Base-by-base conservation (phyloP, 2,329 filamentous ascomycete species). In the Ophiostoma montium region DNA sequence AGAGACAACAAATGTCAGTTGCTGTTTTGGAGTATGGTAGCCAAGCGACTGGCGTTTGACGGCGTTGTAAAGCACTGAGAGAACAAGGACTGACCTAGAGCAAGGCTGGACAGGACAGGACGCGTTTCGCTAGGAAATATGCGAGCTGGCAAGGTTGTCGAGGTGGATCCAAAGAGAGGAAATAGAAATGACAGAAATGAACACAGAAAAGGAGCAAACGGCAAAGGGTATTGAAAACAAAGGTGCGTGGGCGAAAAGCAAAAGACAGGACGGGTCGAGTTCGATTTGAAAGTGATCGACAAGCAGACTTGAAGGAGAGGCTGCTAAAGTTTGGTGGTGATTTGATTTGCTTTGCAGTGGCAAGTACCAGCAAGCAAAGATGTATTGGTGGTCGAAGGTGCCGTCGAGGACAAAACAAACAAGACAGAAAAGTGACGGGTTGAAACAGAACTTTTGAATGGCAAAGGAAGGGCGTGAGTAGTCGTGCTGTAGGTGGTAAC, bases 71-170 rank as follows among this genome's bases (percentile, higher is more conserved):
- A n/a, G n/a, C n/a, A n/a, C n/a, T n/a, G n/a, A n/a, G n/a, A n/a
- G n/a, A n/a, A n/a, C n/a, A n/a, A n/a, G 11, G 39, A 42, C 39
- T 42, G 39, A 42, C 39, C 39, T 30, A 30, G 39, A 42, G 42
- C 42, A 30, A 45, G 16, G n/a, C 39, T 33, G 27, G 19, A 45
- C 42, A n/a, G 10, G 30, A 21, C 23, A 16, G 18, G 30, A 21
- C 27, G 27, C 19, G 39, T 30, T 42, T 42, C 39, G 39, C 39
- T 30, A 27, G 39, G 39, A 42, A 31, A 30, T 15, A 30, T 31
- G 23, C n/a, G 23, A 16, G 39, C 10, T 44, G 16, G 30, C 16
- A 18, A 19, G 27, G 42, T 19, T 30, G n/a, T n/a, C n/a, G n/a
- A 15, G 18, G 18, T 27, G 23, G 11, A 13, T 23, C 21, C 13